phyloP scores from a whole-genome alignment of 257 asterid species.

The Solanum chmielewskii region DNA sequence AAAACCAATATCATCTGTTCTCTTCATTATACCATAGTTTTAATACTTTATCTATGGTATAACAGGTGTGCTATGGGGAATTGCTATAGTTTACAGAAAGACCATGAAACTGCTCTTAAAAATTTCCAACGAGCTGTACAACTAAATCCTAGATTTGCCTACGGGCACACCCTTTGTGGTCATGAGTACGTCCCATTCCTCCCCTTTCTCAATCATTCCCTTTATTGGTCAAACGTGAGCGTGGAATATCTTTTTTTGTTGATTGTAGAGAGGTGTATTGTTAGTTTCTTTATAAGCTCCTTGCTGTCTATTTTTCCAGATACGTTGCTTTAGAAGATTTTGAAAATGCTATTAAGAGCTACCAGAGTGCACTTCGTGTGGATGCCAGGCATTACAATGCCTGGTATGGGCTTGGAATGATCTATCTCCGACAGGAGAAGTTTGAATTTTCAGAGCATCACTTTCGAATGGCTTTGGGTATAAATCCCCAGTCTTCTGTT shows the following conservation, averaged over 20 bases:
- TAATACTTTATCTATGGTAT: neutral
- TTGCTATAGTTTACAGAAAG: slow-evolving; percentile 91
- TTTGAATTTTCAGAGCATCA: slow-evolving; percentile 89
- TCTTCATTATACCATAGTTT: neutral
- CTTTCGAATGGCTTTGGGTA: slow-evolving; percentile 77
- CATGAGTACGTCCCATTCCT: slow-evolving; percentile 61
- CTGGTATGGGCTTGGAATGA: slow-evolving; percentile 98
- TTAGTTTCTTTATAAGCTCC: neutral
- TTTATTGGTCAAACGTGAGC: neutral
- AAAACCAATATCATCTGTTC: neutral
- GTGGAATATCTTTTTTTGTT: neutral
- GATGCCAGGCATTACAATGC: slow-evolving; percentile 95
- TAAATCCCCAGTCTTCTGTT: slow-evolving; percentile 85
- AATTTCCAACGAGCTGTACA: slow-evolving; percentile 96
- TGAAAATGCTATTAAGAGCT: slow-evolving; percentile 79
- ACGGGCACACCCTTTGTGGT: slow-evolving; percentile 88
- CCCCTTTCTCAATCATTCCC: neutral
- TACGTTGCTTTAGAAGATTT: slow-evolving; percentile 86
- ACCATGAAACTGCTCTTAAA: slow-evolving; percentile 87
- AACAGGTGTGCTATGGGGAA: slow-evolving; percentile 95
- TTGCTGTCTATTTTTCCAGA: slow-evolving; percentile 29
- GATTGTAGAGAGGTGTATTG: neutral
- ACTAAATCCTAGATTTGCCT: slow-evolving; percentile 75
- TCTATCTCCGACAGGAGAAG: slow-evolving; percentile 89
- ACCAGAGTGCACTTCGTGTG: slow-evolving; percentile 71